Evolutionary conservation across 371 early-diverging fungal genomes (phyloP), one percentile per base, ranked within the genome.

Genomic region (Haplosporangium sp.): DNA sequence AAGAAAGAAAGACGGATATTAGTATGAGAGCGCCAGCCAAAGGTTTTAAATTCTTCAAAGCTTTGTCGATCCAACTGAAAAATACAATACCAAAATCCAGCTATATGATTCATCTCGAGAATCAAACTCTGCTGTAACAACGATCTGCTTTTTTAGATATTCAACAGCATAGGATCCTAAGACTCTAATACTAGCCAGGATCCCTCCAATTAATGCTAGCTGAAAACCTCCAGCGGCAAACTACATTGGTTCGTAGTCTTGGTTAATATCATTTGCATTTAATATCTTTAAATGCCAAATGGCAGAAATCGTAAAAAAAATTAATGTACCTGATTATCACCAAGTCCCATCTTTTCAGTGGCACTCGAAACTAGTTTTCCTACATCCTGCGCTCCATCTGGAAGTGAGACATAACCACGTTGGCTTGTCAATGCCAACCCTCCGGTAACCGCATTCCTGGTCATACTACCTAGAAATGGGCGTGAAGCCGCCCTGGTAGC

Each of bases 71-170:
- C 50, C 5, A 50, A 52, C 20, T 13, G 52, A 38, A 47, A 47
- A 11, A 2, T 48, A 48, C 50, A 0, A 7, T 60, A 74, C 67
- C 45, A 71, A 34, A 42, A 72, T 79, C 69, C 83, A 89, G 74
- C 87, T 86, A 66, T 87, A 90, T 0, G 87, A 85, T 67, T 91
- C 92, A 62, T 92, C 92, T 39, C 90, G 68, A 55, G 86, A 87
- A 73, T 91, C 91, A 69, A 90, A 88, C 61, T 91, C 88, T 10
- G 87, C 89, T 2, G 87, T 83, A 19, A 88, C 89, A 27, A 89
- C 75, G 4, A 89, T 79, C n/a, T 79, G 76, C 60, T 88, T 90
- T 57, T 88, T 88, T 13, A 90, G 37, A 50, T 84, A 87, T 47
- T 87, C 89, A 34, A 88, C 47, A 2, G 85, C 72, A 63, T 85